Base-by-base conservation (phyloP, 768 basidiomycete genomes). In the Russula vinacea region DNA sequence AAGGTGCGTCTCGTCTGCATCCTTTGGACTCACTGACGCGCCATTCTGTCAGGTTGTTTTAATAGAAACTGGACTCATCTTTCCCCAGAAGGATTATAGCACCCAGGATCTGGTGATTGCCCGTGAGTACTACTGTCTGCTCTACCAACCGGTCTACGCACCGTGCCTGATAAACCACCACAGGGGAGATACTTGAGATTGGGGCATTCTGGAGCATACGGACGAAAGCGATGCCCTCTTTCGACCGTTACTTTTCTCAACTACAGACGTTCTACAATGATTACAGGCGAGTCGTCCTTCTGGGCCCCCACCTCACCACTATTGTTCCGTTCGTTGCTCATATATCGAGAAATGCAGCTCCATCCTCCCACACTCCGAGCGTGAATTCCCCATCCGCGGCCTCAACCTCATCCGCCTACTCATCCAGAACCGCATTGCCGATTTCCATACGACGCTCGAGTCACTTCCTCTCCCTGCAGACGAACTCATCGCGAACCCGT, bases 371-470 rank as follows among this genome's bases (percentile, higher is more conserved):
- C 86, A 84, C 3, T 98, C 96, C 17, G 84, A 88, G 64, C 87
- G 89, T 73, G 92, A 95, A 77, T 90, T 86, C 68, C 84, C 94
- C 53, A 86, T 97, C 63, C 88, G 92, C 55, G 94, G 95, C 7
- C 86, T 99, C 39, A 89, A 96, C 73, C 90, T 99, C 75, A 93
- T 98, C 72, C 89, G 92, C 52, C 85, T 98, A 64, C 86, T 99
- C 70, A 93, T 92, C 10, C 92, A 93, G 74, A 97, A 97, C 76
- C 88, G 93, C 72, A 96, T 98, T 69, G 94, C 96, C 39, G 92
- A 96, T 74, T 98, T 98, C 79, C 96, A 99, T 75, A 97, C 94
- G 24, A 88, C 93, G 14, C 84, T 99, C 54, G 96, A 99, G 74
- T 90, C 92, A 42, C 83, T 99, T 35, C 87, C 87, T 2, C 73